Evolutionary conservation across 371 early-diverging fungal genomes (phyloP), one percentile per base, ranked within the genome.

Genomic region (Mucor racemosus): DNA sequence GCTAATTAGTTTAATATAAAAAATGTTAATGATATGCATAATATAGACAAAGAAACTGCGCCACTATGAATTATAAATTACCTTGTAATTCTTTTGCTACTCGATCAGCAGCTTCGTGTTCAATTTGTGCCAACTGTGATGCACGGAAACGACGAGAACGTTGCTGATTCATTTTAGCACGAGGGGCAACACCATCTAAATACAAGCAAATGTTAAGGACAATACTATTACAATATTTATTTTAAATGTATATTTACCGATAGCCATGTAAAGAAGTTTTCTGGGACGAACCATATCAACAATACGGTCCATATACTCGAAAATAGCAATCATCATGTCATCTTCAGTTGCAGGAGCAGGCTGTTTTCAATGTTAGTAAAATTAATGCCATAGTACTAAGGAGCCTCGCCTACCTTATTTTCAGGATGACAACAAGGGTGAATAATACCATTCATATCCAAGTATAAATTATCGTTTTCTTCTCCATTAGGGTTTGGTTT

Each of bases 121-220:
- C 90, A 59, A 86, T 85, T 68, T 90, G 82, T 4, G 93, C 91
- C 61, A 97, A 95, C 73, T 91, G 92, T 11, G 98, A 93, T 7
- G 97, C 89, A 60, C 97, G 89, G 86, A 98, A 99, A 73, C 99
- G 94, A 66, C 99, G 93, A 19, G 97, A 92, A 40, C 99, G 89
- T 74, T 99, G 99, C 78, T 99, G 99, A 76, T 99, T 99, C 95
- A 99, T 97, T 77, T 99, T 99, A 19, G 99, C 99, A 48, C 99
- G 90, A 26, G 99, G 99, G 0, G 99, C 99, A 14, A 99, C 99
- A 42, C 99, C 99, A 78, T 99, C 99, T 85, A 88, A 36, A 26
- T 26, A 55, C 38, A 57, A 19, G 50, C 26, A 60, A 57, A 3
- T 9, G 31, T 38, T 36, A 63, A 53, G 53, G 14, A 6, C 2